Evolutionary conservation across 805 yeast species (phyloP).

Genomic region (Teunomyces atbi): DNA sequence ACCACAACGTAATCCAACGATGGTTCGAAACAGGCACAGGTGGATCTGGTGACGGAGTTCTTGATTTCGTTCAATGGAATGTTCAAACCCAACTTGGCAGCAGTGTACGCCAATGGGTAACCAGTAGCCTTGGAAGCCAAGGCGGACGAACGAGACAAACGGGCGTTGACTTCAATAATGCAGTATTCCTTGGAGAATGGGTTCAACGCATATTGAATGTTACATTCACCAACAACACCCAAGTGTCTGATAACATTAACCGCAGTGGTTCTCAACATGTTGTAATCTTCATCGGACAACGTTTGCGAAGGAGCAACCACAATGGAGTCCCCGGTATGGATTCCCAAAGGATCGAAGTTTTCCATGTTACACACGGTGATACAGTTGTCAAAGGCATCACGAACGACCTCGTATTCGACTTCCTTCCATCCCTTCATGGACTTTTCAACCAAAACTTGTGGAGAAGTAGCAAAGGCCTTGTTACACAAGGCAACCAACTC

Average conservation of each 20-base stretch:
- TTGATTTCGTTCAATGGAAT: constrained; percentile 87
- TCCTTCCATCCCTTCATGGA: constrained; percentile 99
- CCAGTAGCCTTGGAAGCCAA: constrained; percentile 98
- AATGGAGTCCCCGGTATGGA: constrained; percentile 98
- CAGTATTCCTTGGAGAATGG: constrained; percentile 94
- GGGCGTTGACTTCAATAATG: constrained; percentile 96
- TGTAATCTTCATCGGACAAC: constrained; percentile 91
- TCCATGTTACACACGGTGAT: constrained; percentile 99
- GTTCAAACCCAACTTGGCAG: constrained; percentile 93
- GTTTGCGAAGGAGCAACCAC: constrained; percentile 99
- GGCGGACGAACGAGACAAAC: constrained; percentile 98
- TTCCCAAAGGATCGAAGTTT: constrained; percentile 96
- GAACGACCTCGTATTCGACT: constrained; percentile 97
- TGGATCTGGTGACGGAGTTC: constrained; percentile 89
- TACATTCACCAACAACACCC: constrained; percentile 99
- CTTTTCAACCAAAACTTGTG: constrained; percentile 92
- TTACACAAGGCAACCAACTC: constrained; percentile 82
- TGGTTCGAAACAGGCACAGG: constrained; percentile 97
- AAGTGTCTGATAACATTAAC: constrained; percentile 94
- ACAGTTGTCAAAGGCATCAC: constrained; percentile 96
- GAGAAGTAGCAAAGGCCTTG: constrained; percentile 92
- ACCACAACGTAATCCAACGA: constrained; percentile 95
- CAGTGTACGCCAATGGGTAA: constrained; percentile 96
- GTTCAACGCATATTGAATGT: constrained; percentile 93
- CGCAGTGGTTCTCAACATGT: constrained; percentile 97